A percentile compares a stretch with the other conserved stretches of the same genome.
Conservation (phyloP, 1,284 basidiomycete genomes). For the Ganoderma multipileum region DNA sequence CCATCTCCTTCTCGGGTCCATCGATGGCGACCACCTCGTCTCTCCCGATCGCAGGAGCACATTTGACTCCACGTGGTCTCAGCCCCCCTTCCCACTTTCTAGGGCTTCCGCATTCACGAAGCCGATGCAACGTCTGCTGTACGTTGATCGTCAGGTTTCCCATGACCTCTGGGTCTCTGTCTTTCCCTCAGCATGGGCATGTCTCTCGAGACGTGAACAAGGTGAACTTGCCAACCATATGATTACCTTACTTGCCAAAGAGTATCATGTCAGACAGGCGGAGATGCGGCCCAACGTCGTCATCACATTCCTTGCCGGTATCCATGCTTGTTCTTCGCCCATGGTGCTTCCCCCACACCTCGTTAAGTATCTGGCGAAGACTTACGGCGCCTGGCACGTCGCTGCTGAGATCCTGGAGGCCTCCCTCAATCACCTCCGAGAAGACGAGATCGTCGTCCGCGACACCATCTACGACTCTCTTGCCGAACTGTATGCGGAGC, state of each 20-base stretch:
- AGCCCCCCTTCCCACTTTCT: conserved; percentile 49
- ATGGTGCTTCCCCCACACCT: conserved; percentile 94
- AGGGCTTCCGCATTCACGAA: conserved; percentile 70
- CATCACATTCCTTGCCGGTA: conserved; percentile 88
- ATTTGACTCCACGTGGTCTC: conserved; percentile 39
- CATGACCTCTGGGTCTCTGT: conserved; percentile 91
- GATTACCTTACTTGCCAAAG: conserved; percentile 91
- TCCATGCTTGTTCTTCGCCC: conserved; percentile 85
- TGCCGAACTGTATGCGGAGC: conserved; percentile 94
- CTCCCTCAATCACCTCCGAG: conserved; percentile 76
- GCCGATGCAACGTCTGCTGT: conserved; percentile 86
- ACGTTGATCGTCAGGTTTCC: conserved; percentile 79
- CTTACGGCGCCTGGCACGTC: conserved; percentile 95
- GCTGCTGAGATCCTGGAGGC: conserved; percentile 89
- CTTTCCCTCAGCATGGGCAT: conserved; percentile 91
- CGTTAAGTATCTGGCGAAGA: conserved; percentile 96
- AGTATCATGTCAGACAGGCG: conserved; percentile 91
- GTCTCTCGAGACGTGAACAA: conserved; percentile 88
- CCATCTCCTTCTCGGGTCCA: conserved; percentile 86
- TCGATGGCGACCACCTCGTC: conserved; percentile 68
- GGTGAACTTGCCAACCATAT: conserved; percentile 89
- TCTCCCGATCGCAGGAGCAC: conserved; percentile 43
- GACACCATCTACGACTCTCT: conserved; percentile 93
- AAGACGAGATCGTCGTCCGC: conserved; percentile 84
- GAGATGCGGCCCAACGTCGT: conserved; percentile 95